Evolutionary conservation across 2,329 filamentous ascomycete genomes (phyloP).

Genomic region (Teratosphaeria pseudoeucalypti): DNA sequence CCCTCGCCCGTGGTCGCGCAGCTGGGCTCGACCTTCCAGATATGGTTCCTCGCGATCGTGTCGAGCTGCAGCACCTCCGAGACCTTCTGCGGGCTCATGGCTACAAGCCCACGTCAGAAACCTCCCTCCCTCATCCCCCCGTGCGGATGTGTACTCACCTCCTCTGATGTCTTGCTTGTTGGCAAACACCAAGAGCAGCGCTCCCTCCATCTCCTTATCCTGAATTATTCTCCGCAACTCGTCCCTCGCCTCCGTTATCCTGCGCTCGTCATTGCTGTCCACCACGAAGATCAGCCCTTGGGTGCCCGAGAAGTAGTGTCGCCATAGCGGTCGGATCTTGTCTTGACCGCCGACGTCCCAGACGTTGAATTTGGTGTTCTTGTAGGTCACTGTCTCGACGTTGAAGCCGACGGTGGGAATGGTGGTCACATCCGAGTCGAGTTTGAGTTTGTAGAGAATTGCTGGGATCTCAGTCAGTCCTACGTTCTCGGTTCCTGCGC

Average conservation of each 20-base stretch:
- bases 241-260: constrained; percentile 92
- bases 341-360: constrained; percentile 99
- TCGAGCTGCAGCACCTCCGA: constrained; percentile 39
- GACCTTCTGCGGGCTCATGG: constrained; percentile 42
- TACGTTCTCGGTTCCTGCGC: background rate
- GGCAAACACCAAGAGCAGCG: constrained; percentile 91
- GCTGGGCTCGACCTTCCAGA: constrained; percentile 45
- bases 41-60: constrained; percentile 41
- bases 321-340: constrained; percentile 99
- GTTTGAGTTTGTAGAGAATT: constrained; percentile 99
- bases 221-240: constrained; percentile 98
- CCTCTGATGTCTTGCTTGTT: constrained; percentile 98
- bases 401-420: constrained; percentile 99
- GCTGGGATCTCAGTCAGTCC: constrained; percentile 34
- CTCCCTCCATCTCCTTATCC: constrained; percentile 96
- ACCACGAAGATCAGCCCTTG: constrained; percentile 99
- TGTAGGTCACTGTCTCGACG: constrained; percentile 99
- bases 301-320: constrained; percentile 96
- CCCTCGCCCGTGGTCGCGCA: constrained; percentile 44
- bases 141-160: constrained; percentile 47
- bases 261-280: constrained; percentile 96
- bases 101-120: constrained; percentile 15
- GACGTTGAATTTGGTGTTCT: constrained; percentile 99
- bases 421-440: constrained; percentile 97
- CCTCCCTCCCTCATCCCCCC: background rate